Percentiles rank a stretch among this genome's conserved stretches.
These are phyloP conservation scores for Baudoinia panamericana DNA, from an alignment of 495 filamentous ascomycete species.

Conservation along the genomic window DNA sequence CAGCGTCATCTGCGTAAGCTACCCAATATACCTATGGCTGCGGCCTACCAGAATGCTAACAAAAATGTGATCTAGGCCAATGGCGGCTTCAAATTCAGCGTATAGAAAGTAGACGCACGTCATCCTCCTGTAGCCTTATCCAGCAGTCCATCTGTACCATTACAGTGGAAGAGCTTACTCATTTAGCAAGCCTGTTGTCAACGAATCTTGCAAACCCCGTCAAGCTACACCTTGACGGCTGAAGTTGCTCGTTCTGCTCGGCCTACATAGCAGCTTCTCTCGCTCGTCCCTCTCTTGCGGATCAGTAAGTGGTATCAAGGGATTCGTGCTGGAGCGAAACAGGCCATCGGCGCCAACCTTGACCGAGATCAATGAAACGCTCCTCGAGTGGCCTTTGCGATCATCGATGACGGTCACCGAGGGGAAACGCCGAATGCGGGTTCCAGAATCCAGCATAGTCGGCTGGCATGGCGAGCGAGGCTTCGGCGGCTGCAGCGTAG, in stretches of 20 bases:
- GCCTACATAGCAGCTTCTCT: constrained; percentile 10
- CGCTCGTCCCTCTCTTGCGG: constrained; percentile 8
- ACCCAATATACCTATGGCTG: too few species aligned
- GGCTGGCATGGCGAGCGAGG: constrained; percentile 11
- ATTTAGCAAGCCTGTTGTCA: too few species aligned
- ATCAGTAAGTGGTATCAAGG: constrained; percentile 8
- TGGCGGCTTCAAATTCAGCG: constrained; percentile 14
- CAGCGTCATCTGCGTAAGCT: constrained; percentile 62
- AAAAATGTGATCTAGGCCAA: too few species aligned
- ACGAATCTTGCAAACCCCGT: too few species aligned
- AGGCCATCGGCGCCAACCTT: neutral
- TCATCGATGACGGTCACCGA: constrained; percentile 20
- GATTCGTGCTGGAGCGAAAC: constrained; percentile 11
- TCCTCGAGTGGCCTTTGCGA: constrained; percentile 14
- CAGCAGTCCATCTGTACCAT: too few species aligned
- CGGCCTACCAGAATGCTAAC: too few species aligned
- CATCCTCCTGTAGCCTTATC: neutral
- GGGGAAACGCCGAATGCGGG: constrained; percentile 10
- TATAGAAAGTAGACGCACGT: neutral
- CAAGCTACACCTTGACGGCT: neutral
- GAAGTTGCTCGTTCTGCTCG: neutral
- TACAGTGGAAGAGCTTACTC: too few species aligned
- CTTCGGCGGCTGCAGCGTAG: constrained; percentile 11
- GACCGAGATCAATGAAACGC: constrained; percentile 15
- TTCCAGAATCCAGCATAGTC: constrained; percentile 1